phyloP scores from a whole-genome alignment of 2,329 filamentous ascomycete species.

The Ophiocordyceps robertsii region DNA sequence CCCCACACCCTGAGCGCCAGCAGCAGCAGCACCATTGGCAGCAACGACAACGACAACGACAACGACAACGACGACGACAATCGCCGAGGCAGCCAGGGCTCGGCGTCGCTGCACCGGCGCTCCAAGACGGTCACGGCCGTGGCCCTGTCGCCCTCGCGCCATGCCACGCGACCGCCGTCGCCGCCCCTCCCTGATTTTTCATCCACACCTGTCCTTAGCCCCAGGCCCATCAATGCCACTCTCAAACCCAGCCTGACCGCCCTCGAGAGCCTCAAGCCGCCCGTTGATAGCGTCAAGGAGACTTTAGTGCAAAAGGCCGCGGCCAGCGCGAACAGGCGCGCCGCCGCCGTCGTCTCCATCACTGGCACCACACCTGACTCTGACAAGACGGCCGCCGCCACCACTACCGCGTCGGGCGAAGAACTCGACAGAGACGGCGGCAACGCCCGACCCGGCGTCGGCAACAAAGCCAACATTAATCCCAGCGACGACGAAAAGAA shows the following conservation, averaged over 20 bases:
- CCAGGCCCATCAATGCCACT: constrained; percentile 14
- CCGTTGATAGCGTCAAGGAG: neutral
- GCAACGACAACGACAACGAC: neutral
- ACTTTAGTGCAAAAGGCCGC: neutral
- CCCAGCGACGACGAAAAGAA: neutral
- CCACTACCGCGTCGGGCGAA: neutral
- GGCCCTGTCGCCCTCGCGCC: neutral
- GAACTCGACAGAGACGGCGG: neutral
- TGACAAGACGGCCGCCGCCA: neutral
- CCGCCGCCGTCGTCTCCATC: neutral
- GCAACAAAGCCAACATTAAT: neutral
- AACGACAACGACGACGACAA: neutral
- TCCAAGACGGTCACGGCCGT: constrained; percentile 12
- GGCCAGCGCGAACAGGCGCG: neutral
- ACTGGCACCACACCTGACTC: neutral
- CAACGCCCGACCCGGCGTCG: neutral
- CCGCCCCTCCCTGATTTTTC: constrained; percentile 5
- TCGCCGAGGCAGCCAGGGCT: neutral
- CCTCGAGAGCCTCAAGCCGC: constrained; percentile 2
- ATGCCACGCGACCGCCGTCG: neutral
- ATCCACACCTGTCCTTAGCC: constrained; percentile 13
- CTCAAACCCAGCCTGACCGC: constrained; percentile 6
- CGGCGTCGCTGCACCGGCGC: constrained; percentile 6
- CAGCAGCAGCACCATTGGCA: neutral
- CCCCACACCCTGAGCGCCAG: neutral